Percentiles rank a stretch among this genome's conserved stretches.
phyloP scores from a whole-genome alignment of 2,329 filamentous ascomycete genomes.

The Xylariaceae sp. region DNA sequence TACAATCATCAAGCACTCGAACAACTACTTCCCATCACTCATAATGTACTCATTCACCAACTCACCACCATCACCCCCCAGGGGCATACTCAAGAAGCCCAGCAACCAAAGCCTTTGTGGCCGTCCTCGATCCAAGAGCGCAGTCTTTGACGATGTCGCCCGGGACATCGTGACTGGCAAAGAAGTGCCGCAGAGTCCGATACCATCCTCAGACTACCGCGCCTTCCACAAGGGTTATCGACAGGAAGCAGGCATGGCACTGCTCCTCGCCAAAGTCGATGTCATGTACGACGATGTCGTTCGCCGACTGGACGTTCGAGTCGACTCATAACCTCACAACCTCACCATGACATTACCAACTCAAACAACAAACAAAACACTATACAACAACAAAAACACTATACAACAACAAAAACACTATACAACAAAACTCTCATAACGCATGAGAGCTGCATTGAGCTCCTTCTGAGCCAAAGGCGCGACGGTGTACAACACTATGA shows the following conservation, averaged over 20 bases:
- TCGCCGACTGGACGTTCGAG: conserved; percentile 16
- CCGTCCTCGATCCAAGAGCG: conserved; percentile 17
- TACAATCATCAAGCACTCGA: neutral
- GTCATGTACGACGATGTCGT: conserved; percentile 21
- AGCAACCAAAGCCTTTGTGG: conserved; percentile 15
- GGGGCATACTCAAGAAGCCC: conserved; percentile 21
- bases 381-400: neutral
- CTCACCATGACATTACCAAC: neutral
- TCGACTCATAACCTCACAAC: conserved; percentile 8
- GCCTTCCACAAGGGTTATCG: conserved; percentile 21
- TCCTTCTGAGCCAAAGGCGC: conserved; percentile 6
- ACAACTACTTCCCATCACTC: neutral
- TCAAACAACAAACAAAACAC: neutral
- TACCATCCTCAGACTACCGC: conserved; percentile 19
- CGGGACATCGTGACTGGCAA: conserved; percentile 20
- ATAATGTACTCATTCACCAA: conserved; percentile 14
- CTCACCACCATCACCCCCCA: conserved; percentile 14
- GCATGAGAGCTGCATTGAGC: no score
- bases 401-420: neutral
- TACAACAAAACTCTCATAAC: neutral
- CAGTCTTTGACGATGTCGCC: conserved; percentile 19
- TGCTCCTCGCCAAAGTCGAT: conserved; percentile 19
- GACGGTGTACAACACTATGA: conserved; percentile 14
- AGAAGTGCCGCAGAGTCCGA: conserved; percentile 18
- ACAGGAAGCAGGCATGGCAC: conserved; percentile 18